These are phyloP conservation scores for Cymbidium sinense DNA, from an alignment of 106 monocot species.

Conservation along the genomic window DNA sequence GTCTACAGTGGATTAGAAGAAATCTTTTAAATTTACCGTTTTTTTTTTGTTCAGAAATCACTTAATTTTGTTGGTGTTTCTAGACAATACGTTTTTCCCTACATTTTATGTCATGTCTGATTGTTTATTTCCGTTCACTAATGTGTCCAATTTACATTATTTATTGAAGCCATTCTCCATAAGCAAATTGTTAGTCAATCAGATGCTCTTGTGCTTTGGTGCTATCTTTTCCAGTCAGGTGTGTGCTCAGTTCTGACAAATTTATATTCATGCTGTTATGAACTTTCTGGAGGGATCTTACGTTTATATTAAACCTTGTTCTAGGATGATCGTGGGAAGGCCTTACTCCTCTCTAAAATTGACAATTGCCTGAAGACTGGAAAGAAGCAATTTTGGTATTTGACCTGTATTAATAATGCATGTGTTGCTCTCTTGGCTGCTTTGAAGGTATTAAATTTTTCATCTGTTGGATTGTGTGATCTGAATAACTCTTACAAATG, in stretches of 20 bases:
- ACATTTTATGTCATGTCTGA: background rate
- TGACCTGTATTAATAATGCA: slow-evolving; percentile 64
- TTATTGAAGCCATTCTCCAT: slow-evolving; percentile 60
- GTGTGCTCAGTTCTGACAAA: background rate
- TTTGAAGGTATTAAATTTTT: slow-evolving; percentile 52
- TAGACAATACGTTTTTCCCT: background rate
- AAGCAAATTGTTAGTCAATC: slow-evolving; percentile 81
- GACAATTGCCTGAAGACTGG: slow-evolving; percentile 67
- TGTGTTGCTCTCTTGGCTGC: slow-evolving; percentile 82
- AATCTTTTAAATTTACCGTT: background rate
- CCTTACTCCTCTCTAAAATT: slow-evolving; percentile 60
- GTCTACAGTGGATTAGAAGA: background rate
- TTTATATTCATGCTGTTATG: background rate
- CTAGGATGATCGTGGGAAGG: slow-evolving; percentile 65
- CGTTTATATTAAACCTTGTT: background rate
- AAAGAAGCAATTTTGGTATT: slow-evolving; percentile 71
- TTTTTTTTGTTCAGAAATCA: background rate
- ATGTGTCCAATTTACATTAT: slow-evolving; percentile 5
- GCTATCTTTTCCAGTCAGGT: slow-evolving; percentile 84
- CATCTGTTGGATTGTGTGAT: background rate
- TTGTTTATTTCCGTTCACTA: background rate
- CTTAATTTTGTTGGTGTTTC: background rate
- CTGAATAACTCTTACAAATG: background rate
- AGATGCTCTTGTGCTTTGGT: slow-evolving; percentile 85
- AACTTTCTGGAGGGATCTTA: background rate